Base-by-base conservation (phyloP, 805 yeast genomes). In the Metschnikowia cerradonensis region DNA sequence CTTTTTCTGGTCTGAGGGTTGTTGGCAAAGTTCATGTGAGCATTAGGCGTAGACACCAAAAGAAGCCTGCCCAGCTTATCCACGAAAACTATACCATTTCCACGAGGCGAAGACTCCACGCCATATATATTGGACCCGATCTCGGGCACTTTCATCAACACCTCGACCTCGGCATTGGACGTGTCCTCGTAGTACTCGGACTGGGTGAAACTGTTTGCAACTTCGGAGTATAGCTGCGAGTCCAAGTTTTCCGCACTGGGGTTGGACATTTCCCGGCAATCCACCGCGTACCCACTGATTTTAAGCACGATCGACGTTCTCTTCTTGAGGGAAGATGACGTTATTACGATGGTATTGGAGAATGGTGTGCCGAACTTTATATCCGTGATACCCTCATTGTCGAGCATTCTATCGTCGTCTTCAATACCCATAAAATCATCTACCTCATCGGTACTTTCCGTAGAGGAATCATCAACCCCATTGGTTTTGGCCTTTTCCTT, bases 331-430 rank as follows among this genome's bases (percentile, higher is more conserved):
- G 76, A 67, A 38, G 75, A 70, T 17, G 72, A 67, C 0, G 77
- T 62, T n/a, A 73, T 48, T 6, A 73, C 52, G 6, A 73, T 54
- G 7, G 74, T 66, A 53, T 73, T 72, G 22, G 76, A 63, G 47
- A 45, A 53, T 6, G 63, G 59, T 13, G 60, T 55, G 2, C 77
- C 76, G 64, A 90, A 86, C 50, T 79, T 78, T 6, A 88, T 68
- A 54, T 84, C 88, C 0, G 98, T 92, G 36, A 92, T 88, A 2
- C 97, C 97, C 63, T 91, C 97, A 50, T 88, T 82, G 53, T 88
- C 95, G 57, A 86, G 68, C 74, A 70, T 69, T 40, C 66, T 53
- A 37, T 64, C 66, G 43, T 58, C 60, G 35, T 57, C 62, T 19
- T 53, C 55, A 13, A 47, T 51, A 4, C 43, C 49, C 23, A 47